These are phyloP conservation scores for Parathielavia hyrcaniae DNA, from an alignment of 495 filamentous ascomycete genomes.

Conservation along the genomic window DNA sequence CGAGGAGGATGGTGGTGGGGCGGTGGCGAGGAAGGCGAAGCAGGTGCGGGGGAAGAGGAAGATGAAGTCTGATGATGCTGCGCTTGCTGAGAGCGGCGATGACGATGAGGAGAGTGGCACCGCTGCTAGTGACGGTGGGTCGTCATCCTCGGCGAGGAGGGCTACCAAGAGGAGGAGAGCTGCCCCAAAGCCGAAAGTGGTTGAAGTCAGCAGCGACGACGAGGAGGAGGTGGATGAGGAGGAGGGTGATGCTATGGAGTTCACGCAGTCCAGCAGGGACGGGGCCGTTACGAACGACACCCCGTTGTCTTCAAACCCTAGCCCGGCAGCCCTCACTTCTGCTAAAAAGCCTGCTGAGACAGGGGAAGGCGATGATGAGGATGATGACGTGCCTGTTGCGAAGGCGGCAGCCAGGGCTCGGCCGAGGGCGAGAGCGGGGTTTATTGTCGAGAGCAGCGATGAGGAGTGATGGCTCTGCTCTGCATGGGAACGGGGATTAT, in stretches of 20 bases:
- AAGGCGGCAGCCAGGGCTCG: conserved; percentile 27
- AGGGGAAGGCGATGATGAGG: conserved; percentile 25
- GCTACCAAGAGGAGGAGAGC: conserved; percentile 7
- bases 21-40: conserved; percentile 4
- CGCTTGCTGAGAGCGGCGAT: conserved; percentile 6
- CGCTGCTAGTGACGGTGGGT: conserved; percentile 4
- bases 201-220: conserved; percentile 21
- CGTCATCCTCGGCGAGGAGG: neutral
- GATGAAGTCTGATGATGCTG: conserved; percentile 12
- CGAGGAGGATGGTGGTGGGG: neutral
- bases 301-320: conserved; percentile 27
- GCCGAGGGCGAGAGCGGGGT: conserved; percentile 44
- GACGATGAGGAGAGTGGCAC: conserved; percentile 12
- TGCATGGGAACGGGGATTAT: neutral
- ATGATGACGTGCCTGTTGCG: conserved; percentile 35
- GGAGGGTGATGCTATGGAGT: conserved; percentile 15
- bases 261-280: conserved; percentile 17
- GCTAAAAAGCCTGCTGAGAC: conserved; percentile 13
- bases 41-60: conserved; percentile 10
- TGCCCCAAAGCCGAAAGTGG: neutral
- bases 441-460: conserved; percentile 53
- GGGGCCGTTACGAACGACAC: conserved; percentile 16
- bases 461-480: conserved; percentile 33
- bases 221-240: conserved; percentile 30
- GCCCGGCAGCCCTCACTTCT: conserved; percentile 9